Conservation (phyloP, 495 filamentous ascomycete species). For the Xylaria palmicola region DNA sequence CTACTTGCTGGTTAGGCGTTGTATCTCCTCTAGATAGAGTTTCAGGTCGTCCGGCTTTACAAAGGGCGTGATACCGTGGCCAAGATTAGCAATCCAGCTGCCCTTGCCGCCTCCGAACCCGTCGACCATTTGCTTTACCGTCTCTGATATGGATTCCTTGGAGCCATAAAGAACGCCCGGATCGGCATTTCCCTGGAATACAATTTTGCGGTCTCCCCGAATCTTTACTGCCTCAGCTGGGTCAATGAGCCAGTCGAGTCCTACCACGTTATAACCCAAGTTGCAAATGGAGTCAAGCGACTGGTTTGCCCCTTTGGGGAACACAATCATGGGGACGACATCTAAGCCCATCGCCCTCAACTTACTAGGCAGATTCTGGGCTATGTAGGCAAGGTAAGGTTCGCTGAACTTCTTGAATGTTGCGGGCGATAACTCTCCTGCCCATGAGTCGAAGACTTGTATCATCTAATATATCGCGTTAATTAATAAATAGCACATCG, state of each 20-base stretch:
- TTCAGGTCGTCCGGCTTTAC: slow-evolving; percentile 89
- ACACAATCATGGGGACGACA: slow-evolving; percentile 94
- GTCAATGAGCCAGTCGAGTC: slow-evolving; percentile 93
- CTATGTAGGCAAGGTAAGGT: slow-evolving; percentile 83
- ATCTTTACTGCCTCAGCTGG: slow-evolving; percentile 77
- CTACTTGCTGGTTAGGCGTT: slow-evolving; percentile 57
- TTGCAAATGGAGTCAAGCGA: slow-evolving; percentile 83
- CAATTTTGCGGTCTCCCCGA: slow-evolving; percentile 67
- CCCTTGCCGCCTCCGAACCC: slow-evolving; percentile 66
- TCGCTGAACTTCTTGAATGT: slow-evolving; percentile 81
- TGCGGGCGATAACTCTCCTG: slow-evolving; percentile 82
- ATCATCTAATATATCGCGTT: slow-evolving; percentile 57
- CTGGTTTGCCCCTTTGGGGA: slow-evolving; percentile 99
- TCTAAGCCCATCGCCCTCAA: slow-evolving; percentile 72
- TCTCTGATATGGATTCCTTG: slow-evolving; percentile 70
- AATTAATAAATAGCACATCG: neutral
- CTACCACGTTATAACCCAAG: slow-evolving; percentile 88
- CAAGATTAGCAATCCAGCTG: slow-evolving; percentile 81
- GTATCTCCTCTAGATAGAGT: slow-evolving; percentile 92
- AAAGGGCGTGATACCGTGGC: slow-evolving; percentile 91
- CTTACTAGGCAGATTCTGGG: slow-evolving; percentile 67
- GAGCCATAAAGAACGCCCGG: slow-evolving; percentile 90
- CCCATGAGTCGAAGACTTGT: slow-evolving; percentile 99
- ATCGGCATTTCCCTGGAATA: slow-evolving; percentile 92
- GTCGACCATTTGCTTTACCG: slow-evolving; percentile 77